Conservation (phyloP, 2,329 filamentous ascomycete species). For the Metarhizium rileyi region DNA sequence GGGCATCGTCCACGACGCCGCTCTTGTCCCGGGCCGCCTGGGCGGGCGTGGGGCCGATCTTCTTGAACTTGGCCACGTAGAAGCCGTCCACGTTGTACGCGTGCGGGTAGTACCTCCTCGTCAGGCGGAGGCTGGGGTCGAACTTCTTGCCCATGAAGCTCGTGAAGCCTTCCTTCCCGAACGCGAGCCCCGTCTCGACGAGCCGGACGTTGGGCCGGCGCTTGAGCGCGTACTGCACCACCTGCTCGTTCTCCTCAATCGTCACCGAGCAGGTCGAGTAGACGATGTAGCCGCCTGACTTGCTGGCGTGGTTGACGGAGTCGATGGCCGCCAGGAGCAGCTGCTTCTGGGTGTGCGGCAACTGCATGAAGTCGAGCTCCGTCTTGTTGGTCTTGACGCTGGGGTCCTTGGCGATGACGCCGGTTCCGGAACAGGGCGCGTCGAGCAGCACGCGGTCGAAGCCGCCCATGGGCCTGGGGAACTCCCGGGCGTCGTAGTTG, state of each 20-base stretch:
- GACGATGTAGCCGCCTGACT: slow-evolving; percentile 89
- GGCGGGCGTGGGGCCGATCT: slow-evolving; percentile 66
- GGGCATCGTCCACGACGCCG: slow-evolving; percentile 27
- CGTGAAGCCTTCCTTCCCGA: slow-evolving; percentile 88
- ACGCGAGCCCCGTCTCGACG: slow-evolving; percentile 81
- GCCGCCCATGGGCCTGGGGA: slow-evolving; percentile 87
- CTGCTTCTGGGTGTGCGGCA: slow-evolving; percentile 93
- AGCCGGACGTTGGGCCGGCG: slow-evolving; percentile 90
- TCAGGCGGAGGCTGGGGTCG: slow-evolving; percentile 72
- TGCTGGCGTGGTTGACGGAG: slow-evolving; percentile 81
- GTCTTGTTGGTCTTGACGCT: slow-evolving; percentile 98
- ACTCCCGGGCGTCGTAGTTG: slow-evolving; percentile 89
- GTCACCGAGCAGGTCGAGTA: slow-evolving; percentile 96
- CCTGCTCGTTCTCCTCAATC: slow-evolving; percentile 80
- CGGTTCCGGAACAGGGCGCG: slow-evolving; percentile 91
- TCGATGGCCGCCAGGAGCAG: slow-evolving; percentile 88
- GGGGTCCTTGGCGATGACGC: slow-evolving; percentile 94
- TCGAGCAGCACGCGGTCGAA: slow-evolving; percentile 93
- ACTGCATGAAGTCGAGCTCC: slow-evolving; percentile 83
- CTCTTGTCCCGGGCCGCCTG: slow-evolving; percentile 30
- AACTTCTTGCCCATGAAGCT: slow-evolving; percentile 88
- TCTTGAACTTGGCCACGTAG: slow-evolving; percentile 97
- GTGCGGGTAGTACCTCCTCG: slow-evolving; percentile 81
- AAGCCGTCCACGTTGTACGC: slow-evolving; percentile 95
- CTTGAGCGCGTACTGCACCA: slow-evolving; percentile 85